Evolutionary conservation across 192 early-diverging fungal species (phyloP).

Genomic region (Backusella westeae): DNA sequence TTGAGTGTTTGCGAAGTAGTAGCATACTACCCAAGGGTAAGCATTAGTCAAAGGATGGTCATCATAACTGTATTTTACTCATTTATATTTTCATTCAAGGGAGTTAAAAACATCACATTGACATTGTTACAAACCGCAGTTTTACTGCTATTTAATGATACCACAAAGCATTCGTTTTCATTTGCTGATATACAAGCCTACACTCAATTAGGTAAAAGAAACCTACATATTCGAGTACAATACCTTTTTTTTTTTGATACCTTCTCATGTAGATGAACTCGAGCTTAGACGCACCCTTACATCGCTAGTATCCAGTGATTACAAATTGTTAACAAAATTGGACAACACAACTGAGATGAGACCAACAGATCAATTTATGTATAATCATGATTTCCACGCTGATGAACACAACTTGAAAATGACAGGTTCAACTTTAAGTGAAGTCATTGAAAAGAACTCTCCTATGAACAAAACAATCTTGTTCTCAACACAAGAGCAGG

Average conservation of each 20-base stretch:
- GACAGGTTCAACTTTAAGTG: slow-evolving; percentile 63
- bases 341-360: slow-evolving; percentile 59
- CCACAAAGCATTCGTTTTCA: slow-evolving; percentile 44
- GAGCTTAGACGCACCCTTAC: slow-evolving; percentile 87
- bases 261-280: slow-evolving; percentile 46
- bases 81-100: slow-evolving; percentile 26
- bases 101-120: slow-evolving; percentile 64
- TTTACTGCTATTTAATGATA: slow-evolving; percentile 64
- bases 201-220: slow-evolving; percentile 63
- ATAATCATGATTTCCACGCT: slow-evolving; percentile 62
- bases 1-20: slow-evolving; percentile 78
- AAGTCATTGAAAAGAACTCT: slow-evolving; percentile 64
- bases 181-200: slow-evolving; percentile 68
- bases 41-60: slow-evolving; percentile 17
- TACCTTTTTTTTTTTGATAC: background rate
- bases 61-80: background rate
- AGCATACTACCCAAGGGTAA: slow-evolving; percentile 56
- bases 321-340: slow-evolving; percentile 74
- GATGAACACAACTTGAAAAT: slow-evolving; percentile 70
- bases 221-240: background rate
- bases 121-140: slow-evolving; percentile 70
- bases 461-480: slow-evolving; percentile 76
- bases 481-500: slow-evolving; percentile 72
- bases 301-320: slow-evolving; percentile 84
- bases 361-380: slow-evolving; percentile 49